Percentiles rank a stretch among this genome's conserved stretches.
phyloP scores from a whole-genome alignment of 2,329 filamentous ascomycete genomes.

The Achaetomium macrosporum region DNA sequence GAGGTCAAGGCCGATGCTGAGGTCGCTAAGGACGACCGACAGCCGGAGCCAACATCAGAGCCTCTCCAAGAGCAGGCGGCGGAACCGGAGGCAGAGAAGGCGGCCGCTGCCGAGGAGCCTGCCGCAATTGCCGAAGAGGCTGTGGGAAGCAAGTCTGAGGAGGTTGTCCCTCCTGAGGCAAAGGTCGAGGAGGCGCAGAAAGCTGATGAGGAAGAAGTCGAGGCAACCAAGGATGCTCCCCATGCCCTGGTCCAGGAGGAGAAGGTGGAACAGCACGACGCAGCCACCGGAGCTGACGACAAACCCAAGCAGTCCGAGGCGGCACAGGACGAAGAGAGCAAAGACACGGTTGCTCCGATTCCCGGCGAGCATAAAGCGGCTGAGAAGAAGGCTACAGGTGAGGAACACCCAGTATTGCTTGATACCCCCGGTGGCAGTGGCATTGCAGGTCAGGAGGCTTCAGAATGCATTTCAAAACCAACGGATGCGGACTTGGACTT shows the following conservation, averaged over 20 bases:
- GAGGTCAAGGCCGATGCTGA: conserved; percentile 3
- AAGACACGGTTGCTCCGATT: conserved; percentile 28
- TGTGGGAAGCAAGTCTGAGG: neutral
- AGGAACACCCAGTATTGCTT: conserved; percentile 28
- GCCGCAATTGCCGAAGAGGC: conserved; percentile 3
- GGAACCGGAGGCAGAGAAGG: neutral
- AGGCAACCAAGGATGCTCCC: conserved; percentile 1
- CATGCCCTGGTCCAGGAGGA: conserved; percentile 2
- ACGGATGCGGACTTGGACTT: conserved; percentile 22
- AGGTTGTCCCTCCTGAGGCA: neutral
- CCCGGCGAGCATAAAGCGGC: conserved; percentile 19
- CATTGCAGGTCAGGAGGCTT: conserved; percentile 21
- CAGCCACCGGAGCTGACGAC: conserved; percentile 26
- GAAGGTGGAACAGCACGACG: neutral
- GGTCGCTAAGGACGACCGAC: neutral
- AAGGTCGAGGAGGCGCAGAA: conserved; percentile 44
- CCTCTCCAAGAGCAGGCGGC: neutral
- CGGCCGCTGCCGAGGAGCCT: conserved; percentile 1
- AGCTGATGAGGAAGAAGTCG: conserved; percentile 34
- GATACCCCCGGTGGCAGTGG: conserved; percentile 25
- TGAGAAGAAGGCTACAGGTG: conserved; percentile 27
- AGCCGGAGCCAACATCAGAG: conserved; percentile 4
- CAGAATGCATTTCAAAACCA: conserved; percentile 25
- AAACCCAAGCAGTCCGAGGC: conserved; percentile 8
- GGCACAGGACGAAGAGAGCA: conserved; percentile 26